These are phyloP conservation scores for Trichosporon sp. DNA, from an alignment of 1,284 basidiomycete species.

Conservation along the genomic window DNA sequence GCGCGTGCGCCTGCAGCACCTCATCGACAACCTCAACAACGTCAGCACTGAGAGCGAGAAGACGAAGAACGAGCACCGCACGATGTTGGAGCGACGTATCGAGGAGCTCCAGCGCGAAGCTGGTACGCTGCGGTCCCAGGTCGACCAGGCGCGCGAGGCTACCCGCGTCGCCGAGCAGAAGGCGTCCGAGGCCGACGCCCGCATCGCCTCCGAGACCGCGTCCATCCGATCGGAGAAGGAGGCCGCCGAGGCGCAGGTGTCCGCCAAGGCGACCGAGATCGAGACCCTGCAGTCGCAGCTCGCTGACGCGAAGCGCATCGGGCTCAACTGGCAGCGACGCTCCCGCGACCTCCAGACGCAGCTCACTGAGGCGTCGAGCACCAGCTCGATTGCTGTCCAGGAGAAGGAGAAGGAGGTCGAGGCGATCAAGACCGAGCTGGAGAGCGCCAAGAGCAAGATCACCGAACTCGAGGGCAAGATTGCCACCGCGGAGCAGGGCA, in stretches of 20 bases:
- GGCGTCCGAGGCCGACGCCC: conserved; percentile 31
- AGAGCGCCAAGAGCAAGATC: conserved; percentile 28
- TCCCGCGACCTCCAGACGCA: conserved; percentile 20
- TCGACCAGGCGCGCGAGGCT: conserved; percentile 75
- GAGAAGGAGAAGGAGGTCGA: conserved; percentile 27
- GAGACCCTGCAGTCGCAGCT: conserved; percentile 23
- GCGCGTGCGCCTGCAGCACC: conserved; percentile 73
- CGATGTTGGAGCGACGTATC: conserved; percentile 72
- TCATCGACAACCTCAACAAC: conserved; percentile 80
- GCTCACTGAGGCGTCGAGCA: background rate
- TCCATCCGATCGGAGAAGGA: conserved; percentile 36
- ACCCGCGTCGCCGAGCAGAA: conserved; percentile 52
- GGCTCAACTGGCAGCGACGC: conserved; percentile 39
- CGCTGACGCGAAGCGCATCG: conserved; percentile 31
- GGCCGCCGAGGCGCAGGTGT: conserved; percentile 30
- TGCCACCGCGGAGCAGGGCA: conserved; percentile 22
- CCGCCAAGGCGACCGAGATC: conserved; percentile 28
- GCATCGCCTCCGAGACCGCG: conserved; percentile 33
- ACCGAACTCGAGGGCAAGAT: conserved; percentile 34
- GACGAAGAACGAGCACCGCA: conserved; percentile 71
- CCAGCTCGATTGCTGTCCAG: conserved; percentile 12
- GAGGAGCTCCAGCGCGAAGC: conserved; percentile 71
- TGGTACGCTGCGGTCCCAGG: conserved; percentile 59
- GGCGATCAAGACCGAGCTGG: conserved; percentile 27
- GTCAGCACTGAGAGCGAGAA: conserved; percentile 84